Percentiles rank a stretch among this genome's conserved stretches.
Evolutionary conservation across 805 yeast species (phyloP).

Genomic region (Sporopachydermia lactativora): DNA sequence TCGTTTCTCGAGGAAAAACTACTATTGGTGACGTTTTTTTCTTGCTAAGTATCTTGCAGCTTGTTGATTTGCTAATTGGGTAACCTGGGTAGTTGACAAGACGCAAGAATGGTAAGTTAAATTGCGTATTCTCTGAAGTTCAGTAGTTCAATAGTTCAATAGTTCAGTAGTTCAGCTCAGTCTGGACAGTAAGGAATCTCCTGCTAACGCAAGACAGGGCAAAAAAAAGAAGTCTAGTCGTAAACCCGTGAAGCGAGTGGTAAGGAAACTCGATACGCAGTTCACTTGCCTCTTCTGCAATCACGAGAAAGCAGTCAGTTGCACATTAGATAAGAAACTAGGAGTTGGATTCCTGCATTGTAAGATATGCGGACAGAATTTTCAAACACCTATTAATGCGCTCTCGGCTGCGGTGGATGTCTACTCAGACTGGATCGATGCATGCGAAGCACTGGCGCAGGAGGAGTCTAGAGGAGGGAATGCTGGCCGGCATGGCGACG

Average conservation of each 20-base stretch:
- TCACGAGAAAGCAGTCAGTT: conserved; percentile 84
- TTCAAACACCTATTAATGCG: conserved; percentile 78
- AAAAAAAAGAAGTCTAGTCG: conserved; percentile 75
- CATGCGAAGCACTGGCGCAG: conserved; percentile 79
- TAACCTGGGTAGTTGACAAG: no score
- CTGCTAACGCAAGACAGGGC: no score
- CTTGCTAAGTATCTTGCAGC: no score
- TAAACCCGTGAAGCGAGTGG: conserved; percentile 66
- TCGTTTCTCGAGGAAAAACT: no score
- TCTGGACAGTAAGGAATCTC: no score
- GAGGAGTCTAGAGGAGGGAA: conserved; percentile 28
- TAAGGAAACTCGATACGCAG: conserved; percentile 65
- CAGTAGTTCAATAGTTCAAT: no score
- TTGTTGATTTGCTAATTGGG: no score
- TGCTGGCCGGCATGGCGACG: conserved; percentile 21
- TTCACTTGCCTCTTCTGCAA: conserved; percentile 91
- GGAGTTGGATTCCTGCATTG: conserved; percentile 77
- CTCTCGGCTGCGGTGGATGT: conserved; percentile 81
- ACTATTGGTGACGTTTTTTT: no score
- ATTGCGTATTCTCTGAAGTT: no score
- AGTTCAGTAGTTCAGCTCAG: no score
- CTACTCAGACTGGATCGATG: conserved; percentile 96
- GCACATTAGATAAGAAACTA: conserved; percentile 75
- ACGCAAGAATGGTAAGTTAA: no score
- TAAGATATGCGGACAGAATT: conserved; percentile 87